Conservation (phyloP, 441 rosid species). For the Iberis amara region DNA sequence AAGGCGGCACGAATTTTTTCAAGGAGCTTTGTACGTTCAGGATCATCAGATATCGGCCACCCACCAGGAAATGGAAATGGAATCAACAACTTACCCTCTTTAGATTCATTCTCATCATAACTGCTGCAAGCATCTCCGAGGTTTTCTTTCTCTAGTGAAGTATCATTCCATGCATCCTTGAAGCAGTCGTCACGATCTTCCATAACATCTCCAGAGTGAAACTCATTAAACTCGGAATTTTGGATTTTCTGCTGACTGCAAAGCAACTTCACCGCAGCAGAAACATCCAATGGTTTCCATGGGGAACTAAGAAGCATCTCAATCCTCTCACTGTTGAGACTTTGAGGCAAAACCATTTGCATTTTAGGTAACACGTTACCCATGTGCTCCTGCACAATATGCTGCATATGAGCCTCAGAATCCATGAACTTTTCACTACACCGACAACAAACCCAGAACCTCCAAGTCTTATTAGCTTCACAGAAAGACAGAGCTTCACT, state of each 20-base stretch:
- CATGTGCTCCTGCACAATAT: conserved; percentile 73
- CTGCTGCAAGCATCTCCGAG: conserved; percentile 37
- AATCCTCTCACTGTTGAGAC: conserved; percentile 56
- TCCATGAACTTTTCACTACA: conserved; percentile 58
- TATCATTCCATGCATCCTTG: conserved; percentile 71
- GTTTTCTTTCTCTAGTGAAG: conserved; percentile 57
- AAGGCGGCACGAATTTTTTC: conserved; percentile 57
- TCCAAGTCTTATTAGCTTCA: conserved; percentile 62
- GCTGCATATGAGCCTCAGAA: conserved; percentile 66
- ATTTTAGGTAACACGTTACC: conserved; percentile 60
- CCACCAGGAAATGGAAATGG: conserved; percentile 36
- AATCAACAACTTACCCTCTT: conserved; percentile 33
- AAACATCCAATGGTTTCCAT: conserved; percentile 86
- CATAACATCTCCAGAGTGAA: conserved; percentile 33
- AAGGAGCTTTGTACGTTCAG: conserved; percentile 75
- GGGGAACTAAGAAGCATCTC: conserved; percentile 63
- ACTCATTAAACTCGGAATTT: conserved; percentile 36
- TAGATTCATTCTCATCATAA: conserved; percentile 39
- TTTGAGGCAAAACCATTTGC: conserved; percentile 76
- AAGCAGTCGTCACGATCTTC: conserved; percentile 63
- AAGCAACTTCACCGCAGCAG: conserved; percentile 53
- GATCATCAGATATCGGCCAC: conserved; percentile 74
- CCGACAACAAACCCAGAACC: conserved; percentile 70
- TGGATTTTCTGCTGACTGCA: conserved; percentile 40
- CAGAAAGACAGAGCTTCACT: conserved; percentile 54